Conservation (phyloP, 1,284 basidiomycete genomes). For the Ceratobasidium sp. region DNA sequence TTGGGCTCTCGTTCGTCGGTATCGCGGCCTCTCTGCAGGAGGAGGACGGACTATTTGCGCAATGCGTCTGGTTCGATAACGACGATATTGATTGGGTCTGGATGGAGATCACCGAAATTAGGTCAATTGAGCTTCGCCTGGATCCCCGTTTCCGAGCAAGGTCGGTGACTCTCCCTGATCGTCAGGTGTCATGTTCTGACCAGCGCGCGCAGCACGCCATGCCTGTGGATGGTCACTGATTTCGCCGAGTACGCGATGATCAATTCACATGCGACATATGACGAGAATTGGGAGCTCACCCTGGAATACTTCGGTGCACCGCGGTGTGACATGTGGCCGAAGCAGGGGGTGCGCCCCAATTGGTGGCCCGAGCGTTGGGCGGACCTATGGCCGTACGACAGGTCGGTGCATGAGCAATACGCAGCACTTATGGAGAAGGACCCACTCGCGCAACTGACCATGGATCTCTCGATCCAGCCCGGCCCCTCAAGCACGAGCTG, state of each 20-base stretch:
- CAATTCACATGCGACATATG: not conserved
- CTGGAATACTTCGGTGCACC: not conserved
- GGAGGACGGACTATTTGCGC: slow-evolving; percentile 2
- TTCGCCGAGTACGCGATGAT: slow-evolving; percentile 22
- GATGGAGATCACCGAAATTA: slow-evolving; percentile 6
- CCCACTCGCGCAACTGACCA: not conserved
- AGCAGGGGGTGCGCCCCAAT: not conserved
- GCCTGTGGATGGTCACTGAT: slow-evolving; percentile 12
- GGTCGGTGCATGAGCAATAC: not conserved
- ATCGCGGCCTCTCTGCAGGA: slow-evolving; percentile 1
- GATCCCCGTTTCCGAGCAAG: slow-evolving; percentile 19
- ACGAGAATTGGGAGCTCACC: not conserved
- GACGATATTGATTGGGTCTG: slow-evolving; percentile 32
- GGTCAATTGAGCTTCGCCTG: not conserved
- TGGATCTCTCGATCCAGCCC: slow-evolving; percentile 1
- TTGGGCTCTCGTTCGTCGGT: not conserved
- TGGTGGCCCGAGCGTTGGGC: slow-evolving; percentile 2
- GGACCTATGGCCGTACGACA: not conserved
- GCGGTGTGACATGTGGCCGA: slow-evolving; percentile 5
- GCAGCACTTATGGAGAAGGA: not conserved
- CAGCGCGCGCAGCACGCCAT: not conserved
- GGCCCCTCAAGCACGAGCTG: not conserved
- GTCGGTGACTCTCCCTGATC: not conserved
- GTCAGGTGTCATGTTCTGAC: not conserved
- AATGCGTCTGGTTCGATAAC: slow-evolving; percentile 16